These are phyloP conservation scores for Yarrowia osloensis DNA, from an alignment of 805 yeast genomes.

Conservation along the genomic window DNA sequence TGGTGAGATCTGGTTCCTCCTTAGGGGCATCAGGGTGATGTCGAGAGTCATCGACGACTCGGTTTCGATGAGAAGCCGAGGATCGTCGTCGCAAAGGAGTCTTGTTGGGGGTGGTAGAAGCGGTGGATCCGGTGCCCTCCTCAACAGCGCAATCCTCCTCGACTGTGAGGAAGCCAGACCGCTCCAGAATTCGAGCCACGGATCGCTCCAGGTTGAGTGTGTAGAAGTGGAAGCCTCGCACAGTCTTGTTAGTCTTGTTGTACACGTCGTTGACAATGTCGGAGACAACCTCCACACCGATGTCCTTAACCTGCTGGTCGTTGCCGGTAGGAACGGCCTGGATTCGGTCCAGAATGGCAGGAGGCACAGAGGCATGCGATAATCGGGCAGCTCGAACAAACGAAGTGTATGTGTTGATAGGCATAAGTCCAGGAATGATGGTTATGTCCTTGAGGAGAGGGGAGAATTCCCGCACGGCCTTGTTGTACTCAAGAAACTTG, in stretches of 20 bases:
- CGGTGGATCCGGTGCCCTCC: slow-evolving; percentile 17
- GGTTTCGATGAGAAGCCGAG: slow-evolving; percentile 47
- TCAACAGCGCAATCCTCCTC: slow-evolving; percentile 6
- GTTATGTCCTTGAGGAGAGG: slow-evolving; percentile 51
- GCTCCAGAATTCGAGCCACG: slow-evolving; percentile 77
- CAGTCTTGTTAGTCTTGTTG: slow-evolving; percentile 54
- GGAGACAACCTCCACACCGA: slow-evolving; percentile 75
- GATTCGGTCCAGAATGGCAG: slow-evolving; percentile 52
- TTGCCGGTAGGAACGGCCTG: slow-evolving; percentile 63
- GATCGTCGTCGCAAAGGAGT: slow-evolving; percentile 34
- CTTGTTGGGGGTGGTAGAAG: slow-evolving; percentile 28
- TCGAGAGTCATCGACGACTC: slow-evolving; percentile 42
- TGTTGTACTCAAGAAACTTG: slow-evolving; percentile 69
- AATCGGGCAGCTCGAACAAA: slow-evolving; percentile 87
- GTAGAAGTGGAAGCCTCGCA: slow-evolving; percentile 89
- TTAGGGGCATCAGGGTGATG: slow-evolving; percentile 33
- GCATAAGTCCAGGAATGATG: slow-evolving; percentile 87
- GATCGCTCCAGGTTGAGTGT: slow-evolving; percentile 91
- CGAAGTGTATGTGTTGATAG: slow-evolving; percentile 78
- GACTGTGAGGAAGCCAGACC: slow-evolving; percentile 52
- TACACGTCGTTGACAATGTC: slow-evolving; percentile 63
- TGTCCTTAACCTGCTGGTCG: slow-evolving; percentile 74
- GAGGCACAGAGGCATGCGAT: slow-evolving; percentile 83
- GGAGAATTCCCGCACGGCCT: slow-evolving; percentile 46
- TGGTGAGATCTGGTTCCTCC: slow-evolving; percentile 39